Evolutionary conservation across 208 protist genomes (phyloP).

Genomic region (Leishmania tarentolae): DNA sequence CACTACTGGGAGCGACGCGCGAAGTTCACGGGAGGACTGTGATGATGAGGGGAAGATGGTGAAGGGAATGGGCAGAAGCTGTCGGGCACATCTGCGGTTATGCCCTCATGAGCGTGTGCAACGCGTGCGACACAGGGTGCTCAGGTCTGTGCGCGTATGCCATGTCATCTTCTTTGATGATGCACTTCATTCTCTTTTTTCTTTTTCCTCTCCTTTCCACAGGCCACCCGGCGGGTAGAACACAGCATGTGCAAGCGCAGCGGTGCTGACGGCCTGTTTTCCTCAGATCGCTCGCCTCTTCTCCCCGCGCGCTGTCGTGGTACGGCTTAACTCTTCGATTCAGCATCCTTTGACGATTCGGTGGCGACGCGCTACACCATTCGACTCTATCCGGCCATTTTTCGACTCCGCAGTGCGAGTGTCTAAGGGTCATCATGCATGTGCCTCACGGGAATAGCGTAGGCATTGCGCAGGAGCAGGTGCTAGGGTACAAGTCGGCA

Average conservation of each 20-base stretch:
- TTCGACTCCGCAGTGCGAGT: neutral
- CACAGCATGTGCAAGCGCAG: neutral
- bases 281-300: neutral
- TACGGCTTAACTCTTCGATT: neutral
- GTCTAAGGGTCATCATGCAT: neutral
- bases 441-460: neutral
- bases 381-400: neutral
- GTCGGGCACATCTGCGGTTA: neutral
- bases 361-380: neutral
- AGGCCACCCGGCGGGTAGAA: neutral
- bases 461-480: slow-evolving; percentile 11
- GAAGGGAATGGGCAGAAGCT: neutral
- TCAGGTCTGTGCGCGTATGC: neutral
- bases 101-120: neutral
- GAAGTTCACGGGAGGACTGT: neutral
- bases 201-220: neutral
- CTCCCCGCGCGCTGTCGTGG: neutral
- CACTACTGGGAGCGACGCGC: neutral
- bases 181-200: neutral
- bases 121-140: neutral
- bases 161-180: neutral
- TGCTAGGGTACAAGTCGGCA: slow-evolving; percentile 13
- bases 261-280: neutral
- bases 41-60: neutral
- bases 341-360: neutral